Percentiles rank a stretch among this genome's conserved stretches.
These are phyloP conservation scores for Yamadazyma nakazawae DNA, from an alignment of 805 yeast species.

Conservation along the genomic window DNA sequence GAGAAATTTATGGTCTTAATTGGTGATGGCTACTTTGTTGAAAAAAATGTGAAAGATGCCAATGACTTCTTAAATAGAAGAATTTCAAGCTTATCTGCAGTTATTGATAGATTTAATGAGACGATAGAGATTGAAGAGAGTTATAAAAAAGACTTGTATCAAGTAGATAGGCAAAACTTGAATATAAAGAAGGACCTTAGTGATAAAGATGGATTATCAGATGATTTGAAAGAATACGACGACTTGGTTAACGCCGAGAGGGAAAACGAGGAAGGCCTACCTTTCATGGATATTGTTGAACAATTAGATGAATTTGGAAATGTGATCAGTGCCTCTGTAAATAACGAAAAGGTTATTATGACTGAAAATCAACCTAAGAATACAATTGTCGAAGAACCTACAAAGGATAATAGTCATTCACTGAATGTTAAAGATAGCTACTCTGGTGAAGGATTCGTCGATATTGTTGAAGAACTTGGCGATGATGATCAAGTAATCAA, in stretches of 20 bases:
- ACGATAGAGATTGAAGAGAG: slow-evolving; percentile 34
- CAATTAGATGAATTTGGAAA: slow-evolving; percentile 78
- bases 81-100: slow-evolving; percentile 21
- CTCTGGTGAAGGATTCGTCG: slow-evolving; percentile 38
- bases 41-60: slow-evolving; percentile 29
- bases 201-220: background rate
- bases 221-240: background rate
- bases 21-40: slow-evolving; percentile 42
- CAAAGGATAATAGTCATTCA: background rate
- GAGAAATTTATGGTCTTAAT: slow-evolving; percentile 25
- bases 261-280: slow-evolving; percentile 43
- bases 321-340: slow-evolving; percentile 36
- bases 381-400: background rate
- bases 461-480: slow-evolving; percentile 74
- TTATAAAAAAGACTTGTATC: slow-evolving; percentile 17
- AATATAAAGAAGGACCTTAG: background rate
- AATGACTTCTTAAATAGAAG: slow-evolving; percentile 23
- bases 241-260: slow-evolving; percentile 4
- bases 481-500: slow-evolving; percentile 70
- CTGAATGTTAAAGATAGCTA: background rate
- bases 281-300: slow-evolving; percentile 76
- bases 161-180: background rate
- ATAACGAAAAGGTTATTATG: background rate
- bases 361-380: background rate
- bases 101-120: slow-evolving; percentile 36